Conservation (phyloP, 768 basidiomycete genomes). For the Lanmaoa rubissima region DNA sequence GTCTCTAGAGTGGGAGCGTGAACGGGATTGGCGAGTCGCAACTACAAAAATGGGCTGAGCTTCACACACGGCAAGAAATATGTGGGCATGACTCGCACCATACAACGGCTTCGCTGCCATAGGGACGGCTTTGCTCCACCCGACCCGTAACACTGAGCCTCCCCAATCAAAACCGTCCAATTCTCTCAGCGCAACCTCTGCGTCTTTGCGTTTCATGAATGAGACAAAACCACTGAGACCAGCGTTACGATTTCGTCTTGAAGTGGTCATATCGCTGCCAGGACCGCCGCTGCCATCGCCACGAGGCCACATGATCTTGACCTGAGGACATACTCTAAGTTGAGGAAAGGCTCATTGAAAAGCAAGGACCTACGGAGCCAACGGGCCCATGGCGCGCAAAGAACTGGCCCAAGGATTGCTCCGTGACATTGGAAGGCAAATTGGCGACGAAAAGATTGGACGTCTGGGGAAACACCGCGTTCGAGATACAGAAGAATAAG, state of each 20-base stretch:
- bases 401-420: constrained; percentile 81
- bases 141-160: constrained; percentile 80
- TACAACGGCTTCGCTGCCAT: constrained; percentile 77
- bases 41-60: constrained; percentile 11
- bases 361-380: constrained; percentile 61
- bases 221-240: constrained; percentile 96
- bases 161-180: constrained; percentile 96
- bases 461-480: constrained; percentile 49
- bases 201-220: constrained; percentile 91
- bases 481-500: not conserved
- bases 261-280: constrained; percentile 72
- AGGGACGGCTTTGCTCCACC: constrained; percentile 97
- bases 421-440: constrained; percentile 82
- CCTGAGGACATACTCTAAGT: constrained; percentile 42
- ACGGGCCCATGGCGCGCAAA: constrained; percentile 94
- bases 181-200: constrained; percentile 84
- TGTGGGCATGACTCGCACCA: constrained; percentile 45
- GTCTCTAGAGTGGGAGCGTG: constrained; percentile 35
- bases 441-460: constrained; percentile 97
- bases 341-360: not conserved
- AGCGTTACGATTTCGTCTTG: constrained; percentile 65
- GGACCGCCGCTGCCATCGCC: constrained; percentile 66
- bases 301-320: constrained; percentile 99
- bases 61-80: not conserved
- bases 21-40: constrained; percentile 29